phyloP scores from a whole-genome alignment of 2,329 filamentous ascomycete species.

The Clarireedia monteithiana region DNA sequence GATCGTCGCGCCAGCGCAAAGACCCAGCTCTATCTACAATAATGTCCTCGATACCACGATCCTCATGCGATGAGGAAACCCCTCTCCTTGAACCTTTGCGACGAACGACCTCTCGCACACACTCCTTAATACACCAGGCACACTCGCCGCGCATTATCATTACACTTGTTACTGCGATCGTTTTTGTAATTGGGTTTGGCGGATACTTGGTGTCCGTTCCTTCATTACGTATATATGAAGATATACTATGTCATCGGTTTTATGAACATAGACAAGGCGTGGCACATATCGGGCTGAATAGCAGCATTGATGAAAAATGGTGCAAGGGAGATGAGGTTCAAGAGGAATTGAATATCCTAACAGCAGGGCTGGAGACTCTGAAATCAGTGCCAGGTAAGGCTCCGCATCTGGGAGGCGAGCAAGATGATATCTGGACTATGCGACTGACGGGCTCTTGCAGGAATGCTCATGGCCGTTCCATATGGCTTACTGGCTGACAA shows the following conservation, averaged over 20 bases:
- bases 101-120: background rate
- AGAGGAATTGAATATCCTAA: slow-evolving; percentile 30
- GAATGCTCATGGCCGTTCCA: slow-evolving; percentile 30
- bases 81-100: slow-evolving; percentile 3
- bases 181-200: slow-evolving; percentile 27
- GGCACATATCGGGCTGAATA: slow-evolving; percentile 18
- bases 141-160: slow-evolving; percentile 27
- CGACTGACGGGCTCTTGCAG: slow-evolving; percentile 13
- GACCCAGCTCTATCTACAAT: no score
- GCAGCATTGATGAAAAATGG: slow-evolving; percentile 29
- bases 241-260: slow-evolving; percentile 35
- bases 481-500: slow-evolving; percentile 34
- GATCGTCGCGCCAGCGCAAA: no score
- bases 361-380: slow-evolving; percentile 28
- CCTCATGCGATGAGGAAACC: slow-evolving; percentile 6
- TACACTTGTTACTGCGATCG: slow-evolving; percentile 26
- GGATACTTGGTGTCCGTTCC: slow-evolving; percentile 30
- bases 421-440: background rate
- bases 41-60: background rate
- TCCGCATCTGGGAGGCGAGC: background rate
- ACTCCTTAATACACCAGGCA: slow-evolving; percentile 3
- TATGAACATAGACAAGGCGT: slow-evolving; percentile 20
- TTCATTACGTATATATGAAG: slow-evolving; percentile 31
- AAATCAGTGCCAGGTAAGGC: slow-evolving; percentile 27
- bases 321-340: slow-evolving; percentile 34